Percentiles rank a stretch among this genome's conserved stretches.
Conservation (phyloP, 768 basidiomycete genomes). For the Xanthoconium stramineum region DNA sequence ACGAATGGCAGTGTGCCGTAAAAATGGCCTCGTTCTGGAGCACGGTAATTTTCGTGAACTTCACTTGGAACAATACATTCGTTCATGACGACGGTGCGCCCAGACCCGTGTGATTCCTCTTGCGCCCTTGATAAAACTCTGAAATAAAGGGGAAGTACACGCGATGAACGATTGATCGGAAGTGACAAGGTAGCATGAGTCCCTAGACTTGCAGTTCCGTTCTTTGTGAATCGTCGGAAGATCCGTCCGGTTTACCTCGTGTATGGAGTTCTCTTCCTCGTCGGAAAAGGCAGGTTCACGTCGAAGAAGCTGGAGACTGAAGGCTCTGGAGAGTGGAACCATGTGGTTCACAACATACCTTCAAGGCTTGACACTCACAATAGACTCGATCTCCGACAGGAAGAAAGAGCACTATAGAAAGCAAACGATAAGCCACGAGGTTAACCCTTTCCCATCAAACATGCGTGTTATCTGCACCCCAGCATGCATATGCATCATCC, state of each 20-base stretch:
- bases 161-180: background rate
- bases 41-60: no score
- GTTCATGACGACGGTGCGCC: background rate
- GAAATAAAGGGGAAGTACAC: background rate
- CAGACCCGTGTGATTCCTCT: background rate
- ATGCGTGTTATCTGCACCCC: constrained; percentile 1
- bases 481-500: constrained; percentile 9
- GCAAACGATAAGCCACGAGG: constrained; percentile 9
- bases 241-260: constrained; percentile 18
- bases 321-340: background rate
- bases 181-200: background rate
- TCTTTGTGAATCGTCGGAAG: background rate
- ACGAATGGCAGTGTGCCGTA: no score
- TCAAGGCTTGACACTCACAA: background rate
- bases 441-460: constrained; percentile 1
- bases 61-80: no score
- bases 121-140: background rate
- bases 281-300: background rate
- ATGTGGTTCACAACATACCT: background rate
- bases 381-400: background rate
- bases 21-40: no score
- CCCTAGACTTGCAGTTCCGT: background rate
- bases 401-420: background rate
- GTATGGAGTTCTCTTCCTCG: background rate
- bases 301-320: background rate